Evolutionary conservation across 1,139 yeast genomes (phyloP).

Genomic region (Yamadazyma mexicana): DNA sequence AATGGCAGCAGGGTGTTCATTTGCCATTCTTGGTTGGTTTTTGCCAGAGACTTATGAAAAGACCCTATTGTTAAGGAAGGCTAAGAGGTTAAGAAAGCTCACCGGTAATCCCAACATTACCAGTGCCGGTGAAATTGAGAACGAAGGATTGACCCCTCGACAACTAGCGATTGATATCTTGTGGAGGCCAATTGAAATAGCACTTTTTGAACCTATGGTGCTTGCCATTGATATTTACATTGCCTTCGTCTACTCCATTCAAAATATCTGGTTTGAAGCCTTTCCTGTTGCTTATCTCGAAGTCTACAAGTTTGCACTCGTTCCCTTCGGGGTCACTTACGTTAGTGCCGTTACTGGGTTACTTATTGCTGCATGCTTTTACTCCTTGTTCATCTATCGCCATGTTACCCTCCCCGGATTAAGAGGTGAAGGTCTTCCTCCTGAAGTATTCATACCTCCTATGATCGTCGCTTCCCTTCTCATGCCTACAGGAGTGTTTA

Average conservation of each 20-base stretch:
- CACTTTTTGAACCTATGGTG: conserved; percentile 32
- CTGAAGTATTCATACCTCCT: conserved; percentile 62
- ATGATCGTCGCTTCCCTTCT: conserved; percentile 34
- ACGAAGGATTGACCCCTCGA: conserved; percentile 25
- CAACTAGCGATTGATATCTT: conserved; percentile 24
- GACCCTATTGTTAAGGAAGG: conserved; percentile 47
- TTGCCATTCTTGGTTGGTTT: conserved; percentile 31
- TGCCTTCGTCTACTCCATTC: conserved; percentile 29
- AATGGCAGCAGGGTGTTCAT: conserved; percentile 34
- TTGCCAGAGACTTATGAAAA: conserved; percentile 54
- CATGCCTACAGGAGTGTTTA: conserved; percentile 32
- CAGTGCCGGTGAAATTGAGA: conserved; percentile 43
- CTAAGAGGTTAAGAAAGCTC: conserved; percentile 42
- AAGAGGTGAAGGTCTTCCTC: conserved; percentile 42
- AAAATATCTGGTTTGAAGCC: conserved; percentile 35
- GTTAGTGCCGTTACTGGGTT: conserved; percentile 23
- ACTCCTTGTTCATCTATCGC: conserved; percentile 19
- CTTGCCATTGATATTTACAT: conserved; percentile 30
- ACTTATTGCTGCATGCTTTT: conserved; percentile 22
- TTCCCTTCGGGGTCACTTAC: conserved; percentile 26
- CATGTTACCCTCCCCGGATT: conserved; percentile 26
- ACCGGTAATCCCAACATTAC: conserved; percentile 45
- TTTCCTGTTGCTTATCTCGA: conserved; percentile 30
- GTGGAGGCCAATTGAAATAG: conserved; percentile 34
- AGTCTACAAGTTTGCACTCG: conserved; percentile 25